Evolutionary conservation across 345 rosid species (phyloP).

Genomic region (Melaleuca alternifolia): DNA sequence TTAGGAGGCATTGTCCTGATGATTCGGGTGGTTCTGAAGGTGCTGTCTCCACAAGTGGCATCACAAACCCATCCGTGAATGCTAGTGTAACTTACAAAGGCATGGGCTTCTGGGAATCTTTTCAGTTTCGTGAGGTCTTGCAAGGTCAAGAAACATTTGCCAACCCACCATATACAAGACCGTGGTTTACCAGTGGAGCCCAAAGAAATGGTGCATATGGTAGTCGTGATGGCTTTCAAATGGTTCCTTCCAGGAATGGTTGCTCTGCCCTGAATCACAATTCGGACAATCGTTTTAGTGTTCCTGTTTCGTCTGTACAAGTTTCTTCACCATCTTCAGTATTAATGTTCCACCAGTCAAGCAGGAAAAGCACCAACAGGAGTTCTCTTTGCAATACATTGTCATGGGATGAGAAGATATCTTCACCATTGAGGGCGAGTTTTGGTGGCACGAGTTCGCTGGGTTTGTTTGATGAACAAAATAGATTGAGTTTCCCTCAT

Average conservation of each 20-base stretch:
- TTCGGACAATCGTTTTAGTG: constrained; percentile 18
- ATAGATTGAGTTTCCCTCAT: constrained; percentile 11
- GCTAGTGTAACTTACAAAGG: constrained; percentile 28
- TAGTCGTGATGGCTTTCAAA: constrained; percentile 22
- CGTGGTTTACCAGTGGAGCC: constrained; percentile 16
- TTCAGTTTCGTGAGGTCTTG: constrained; percentile 81
- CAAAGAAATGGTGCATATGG: constrained; percentile 28
- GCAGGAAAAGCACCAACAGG: constrained; percentile 10
- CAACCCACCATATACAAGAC: constrained; percentile 24
- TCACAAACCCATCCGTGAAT: constrained; percentile 9
- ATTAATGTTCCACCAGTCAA: constrained; percentile 43
- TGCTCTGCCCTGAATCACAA: constrained; percentile 43
- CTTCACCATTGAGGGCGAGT: constrained; percentile 1
- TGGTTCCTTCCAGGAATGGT: constrained; percentile 34
- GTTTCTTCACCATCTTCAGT: constrained; percentile 82
- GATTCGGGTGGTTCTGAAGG: constrained; percentile 24
- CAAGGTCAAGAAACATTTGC: constrained; percentile 98
- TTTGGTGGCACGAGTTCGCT: constrained; percentile 4
- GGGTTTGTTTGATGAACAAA: constrained; percentile 9
- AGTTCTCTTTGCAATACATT: not conserved
- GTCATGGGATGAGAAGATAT: constrained; percentile 9
- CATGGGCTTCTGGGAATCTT: constrained; percentile 55
- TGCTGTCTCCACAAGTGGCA: constrained; percentile 1
- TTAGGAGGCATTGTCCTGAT: constrained; percentile 18
- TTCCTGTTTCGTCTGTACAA: constrained; percentile 21